Conservation (phyloP, 192 early-diverging fungal species). For the Coemansia sp. region DNA sequence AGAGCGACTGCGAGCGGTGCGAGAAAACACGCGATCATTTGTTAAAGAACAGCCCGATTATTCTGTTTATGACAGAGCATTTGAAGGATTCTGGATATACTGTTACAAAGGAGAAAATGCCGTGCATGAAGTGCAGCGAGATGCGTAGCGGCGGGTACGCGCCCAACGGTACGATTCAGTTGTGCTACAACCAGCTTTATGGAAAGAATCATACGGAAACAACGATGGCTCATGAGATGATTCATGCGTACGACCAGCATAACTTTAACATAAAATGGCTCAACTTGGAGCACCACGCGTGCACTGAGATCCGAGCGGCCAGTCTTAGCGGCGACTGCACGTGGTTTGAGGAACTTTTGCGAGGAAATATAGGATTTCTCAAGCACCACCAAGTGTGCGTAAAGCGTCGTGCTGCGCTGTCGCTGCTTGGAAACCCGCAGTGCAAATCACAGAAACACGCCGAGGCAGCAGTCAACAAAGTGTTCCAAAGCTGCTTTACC, state of each 20-base stretch:
- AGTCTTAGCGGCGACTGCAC: slow-evolving; percentile 78
- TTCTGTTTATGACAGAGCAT: slow-evolving; percentile 83
- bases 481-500: slow-evolving; percentile 87
- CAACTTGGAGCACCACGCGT: slow-evolving; percentile 77
- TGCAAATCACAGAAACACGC: slow-evolving; percentile 75
- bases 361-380: slow-evolving; percentile 66
- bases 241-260: slow-evolving; percentile 80
- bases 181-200: slow-evolving; percentile 83
- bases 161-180: slow-evolving; percentile 70
- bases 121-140: slow-evolving; percentile 80
- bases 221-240: slow-evolving; percentile 92
- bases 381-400: slow-evolving; percentile 88
- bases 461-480: slow-evolving; percentile 81
- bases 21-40: slow-evolving; percentile 78
- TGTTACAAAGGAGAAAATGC: slow-evolving; percentile 60
- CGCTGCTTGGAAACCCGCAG: slow-evolving; percentile 71
- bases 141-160: slow-evolving; percentile 87
- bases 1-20: slow-evolving; percentile 63
- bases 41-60: slow-evolving; percentile 70
- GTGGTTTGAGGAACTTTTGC: slow-evolving; percentile 66
- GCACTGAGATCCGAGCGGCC: slow-evolving; percentile 79
- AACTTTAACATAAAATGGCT: slow-evolving; percentile 72
- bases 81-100: slow-evolving; percentile 67
- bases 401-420: slow-evolving; percentile 81
- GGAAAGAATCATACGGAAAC: slow-evolving; percentile 84